Base-by-base conservation (phyloP, 2,329 filamentous ascomycete species). In the Trichothecium sympodiale region DNA sequence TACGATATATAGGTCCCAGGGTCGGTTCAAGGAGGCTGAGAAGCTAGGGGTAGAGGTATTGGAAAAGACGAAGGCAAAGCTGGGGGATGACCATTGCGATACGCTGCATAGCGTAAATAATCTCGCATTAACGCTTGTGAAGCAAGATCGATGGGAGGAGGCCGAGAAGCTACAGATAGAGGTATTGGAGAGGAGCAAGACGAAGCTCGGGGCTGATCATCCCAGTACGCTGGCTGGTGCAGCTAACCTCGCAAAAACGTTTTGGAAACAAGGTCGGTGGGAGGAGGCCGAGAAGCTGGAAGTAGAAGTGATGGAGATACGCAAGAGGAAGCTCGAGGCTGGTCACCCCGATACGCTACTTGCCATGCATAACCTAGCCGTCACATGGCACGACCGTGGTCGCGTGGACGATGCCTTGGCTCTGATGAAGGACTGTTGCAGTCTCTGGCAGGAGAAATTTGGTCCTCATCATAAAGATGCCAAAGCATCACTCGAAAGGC, bases 251-350 rank as follows among this genome's bases (percentile, higher is more conserved):
- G 40, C 42, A 14, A 29, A 36, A 0, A 14, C 6, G 3, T 30
- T 37, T 8, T 31, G 2, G 7, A 14, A 9, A 33, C 37, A 32
- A 15, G 43, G 31, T 7, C 38, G 30, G 8, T 46, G 5, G 1
- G 10, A 41, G 5, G 44, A 51, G 16, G 43, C 25, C 3, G 38
- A 33, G 18, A 33, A 34, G 23, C 12, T 44, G 23, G 8, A 40
- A 15, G 35, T 31, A 15, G 31, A 39, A 14, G 41, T 41, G 8
- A 4, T 50, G 17, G 43, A 46, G 36, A 35, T 8, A 0, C n/a
- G 18, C 3, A 41, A 38, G 25, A 41, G 7, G 8, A 15, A 32
- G 32, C 37, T 44, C 0, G 48, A n/a, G n/a, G n/a, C n/a, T n/a
- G n/a, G n/a, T n/a, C n/a, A n/a, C n/a, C n/a, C n/a, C n/a, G n/a